These are phyloP conservation scores for Pseudocercospora fijiensis DNA, from an alignment of 2,329 filamentous ascomycete species.

Conservation along the genomic window DNA sequence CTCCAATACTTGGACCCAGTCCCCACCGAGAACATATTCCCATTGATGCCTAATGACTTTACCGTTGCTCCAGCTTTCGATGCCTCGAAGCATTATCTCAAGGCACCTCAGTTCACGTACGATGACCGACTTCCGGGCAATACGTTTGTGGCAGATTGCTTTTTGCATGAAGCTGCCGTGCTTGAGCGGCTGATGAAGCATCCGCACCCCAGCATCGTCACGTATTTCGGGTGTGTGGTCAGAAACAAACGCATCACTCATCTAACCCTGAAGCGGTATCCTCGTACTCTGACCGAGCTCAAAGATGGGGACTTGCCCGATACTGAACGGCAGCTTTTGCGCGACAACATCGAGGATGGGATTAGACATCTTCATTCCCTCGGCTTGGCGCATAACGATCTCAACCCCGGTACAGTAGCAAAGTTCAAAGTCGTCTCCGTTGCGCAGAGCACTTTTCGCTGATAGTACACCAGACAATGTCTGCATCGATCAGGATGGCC, in stretches of 20 bases:
- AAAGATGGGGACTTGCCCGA: constrained; percentile 23
- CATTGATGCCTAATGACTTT: constrained; percentile 25
- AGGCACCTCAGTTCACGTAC: constrained; percentile 36
- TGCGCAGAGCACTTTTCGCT: constrained; percentile 1
- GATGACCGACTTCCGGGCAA: constrained; percentile 31
- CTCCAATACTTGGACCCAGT: constrained; percentile 29
- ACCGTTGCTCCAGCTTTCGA: constrained; percentile 17
- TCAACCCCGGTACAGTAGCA: constrained; percentile 20
- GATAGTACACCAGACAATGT: constrained; percentile 31
- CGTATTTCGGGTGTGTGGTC: constrained; percentile 35
- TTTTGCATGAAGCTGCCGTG: constrained; percentile 32
- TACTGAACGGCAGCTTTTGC: constrained; percentile 24
- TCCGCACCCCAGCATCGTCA: constrained; percentile 35
- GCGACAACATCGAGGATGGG: constrained; percentile 31
- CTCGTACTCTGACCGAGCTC: constrained; percentile 31
- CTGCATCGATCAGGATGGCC: constrained; percentile 36
- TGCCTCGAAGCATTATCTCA: constrained; percentile 32
- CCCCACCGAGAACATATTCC: constrained; percentile 32
- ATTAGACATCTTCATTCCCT: constrained; percentile 41
- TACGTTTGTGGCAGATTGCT: constrained; percentile 34
- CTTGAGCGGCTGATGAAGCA: constrained; percentile 29
- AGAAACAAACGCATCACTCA: constrained; percentile 33
- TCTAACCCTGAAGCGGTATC: constrained; percentile 32
- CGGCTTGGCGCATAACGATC: constrained; percentile 31
- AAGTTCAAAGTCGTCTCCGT: not conserved